Evolutionary conservation across 2,329 filamentous ascomycete genomes (phyloP).

Genomic region (Lasiodiplodia gonubiensis): DNA sequence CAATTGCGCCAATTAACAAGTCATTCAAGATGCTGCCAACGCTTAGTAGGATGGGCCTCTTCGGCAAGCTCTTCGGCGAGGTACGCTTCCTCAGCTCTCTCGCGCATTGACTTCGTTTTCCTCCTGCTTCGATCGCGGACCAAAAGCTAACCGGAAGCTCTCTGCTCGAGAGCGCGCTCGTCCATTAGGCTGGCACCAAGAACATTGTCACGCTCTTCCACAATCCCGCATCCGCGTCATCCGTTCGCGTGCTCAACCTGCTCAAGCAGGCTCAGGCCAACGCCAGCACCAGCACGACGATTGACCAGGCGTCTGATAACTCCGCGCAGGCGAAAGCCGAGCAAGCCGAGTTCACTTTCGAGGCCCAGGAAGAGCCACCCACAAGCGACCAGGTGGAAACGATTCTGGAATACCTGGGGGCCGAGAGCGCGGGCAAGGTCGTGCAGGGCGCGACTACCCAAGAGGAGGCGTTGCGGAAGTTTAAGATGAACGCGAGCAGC

Average conservation of each 20-base stretch:
- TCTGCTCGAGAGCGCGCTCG: background rate
- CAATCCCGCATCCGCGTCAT: constrained; percentile 75
- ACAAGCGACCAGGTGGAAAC: constrained; percentile 82
- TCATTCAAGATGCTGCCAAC: constrained; percentile 24
- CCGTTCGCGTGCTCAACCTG: constrained; percentile 73
- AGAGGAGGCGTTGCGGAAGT: constrained; percentile 78
- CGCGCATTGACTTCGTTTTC: constrained; percentile 5
- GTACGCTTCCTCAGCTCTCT: constrained; percentile 11
- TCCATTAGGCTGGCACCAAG: constrained; percentile 51
- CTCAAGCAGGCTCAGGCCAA: constrained; percentile 81
- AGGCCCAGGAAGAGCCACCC: constrained; percentile 79
- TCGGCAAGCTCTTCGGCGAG: constrained; percentile 27
- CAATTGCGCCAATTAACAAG: background rate
- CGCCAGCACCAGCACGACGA: constrained; percentile 69
- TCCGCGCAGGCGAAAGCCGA: constrained; percentile 63
- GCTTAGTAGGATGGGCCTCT: constrained; percentile 21
- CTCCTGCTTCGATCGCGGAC: background rate
- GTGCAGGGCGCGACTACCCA: constrained; percentile 75
- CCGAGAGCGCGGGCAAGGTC: constrained; percentile 65
- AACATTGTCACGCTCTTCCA: constrained; percentile 98
- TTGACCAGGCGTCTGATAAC: constrained; percentile 75
- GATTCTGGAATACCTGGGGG: constrained; percentile 82
- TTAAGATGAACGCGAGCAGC: constrained; percentile 70
- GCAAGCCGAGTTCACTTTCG: constrained; percentile 80
- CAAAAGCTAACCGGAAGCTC: constrained; percentile 7